Evolutionary conservation across 1,139 yeast species (phyloP).

Genomic region (Hyphopichia khmerensis): DNA sequence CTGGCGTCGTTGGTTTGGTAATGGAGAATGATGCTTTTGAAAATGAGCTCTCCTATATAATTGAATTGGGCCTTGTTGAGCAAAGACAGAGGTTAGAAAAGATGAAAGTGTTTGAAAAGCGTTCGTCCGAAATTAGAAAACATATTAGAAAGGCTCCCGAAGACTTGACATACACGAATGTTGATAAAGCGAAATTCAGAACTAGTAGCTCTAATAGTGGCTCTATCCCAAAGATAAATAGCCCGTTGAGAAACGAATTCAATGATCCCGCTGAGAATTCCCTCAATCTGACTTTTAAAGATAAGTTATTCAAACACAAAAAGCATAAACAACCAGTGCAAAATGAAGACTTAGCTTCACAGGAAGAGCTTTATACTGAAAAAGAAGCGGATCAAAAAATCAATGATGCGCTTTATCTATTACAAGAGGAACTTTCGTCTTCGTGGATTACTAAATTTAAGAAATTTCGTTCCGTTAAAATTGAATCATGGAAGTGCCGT

Average conservation of each 20-base stretch:
- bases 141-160: conserved; percentile 18
- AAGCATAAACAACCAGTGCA: neutral
- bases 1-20: conserved; percentile 33
- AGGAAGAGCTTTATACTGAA: conserved; percentile 8
- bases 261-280: neutral
- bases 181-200: neutral
- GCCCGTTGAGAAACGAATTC: conserved; percentile 10
- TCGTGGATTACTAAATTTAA: conserved; percentile 63
- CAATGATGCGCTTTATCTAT: conserved; percentile 30
- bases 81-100: conserved; percentile 35
- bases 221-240: conserved; percentile 8
- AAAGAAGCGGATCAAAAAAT: conserved; percentile 30
- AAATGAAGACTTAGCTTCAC: neutral
- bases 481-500: conserved; percentile 25
- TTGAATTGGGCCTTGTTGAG: conserved; percentile 38
- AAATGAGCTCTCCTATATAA: conserved; percentile 36
- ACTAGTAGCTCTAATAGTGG: neutral
- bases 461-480: conserved; percentile 24
- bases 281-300: neutral
- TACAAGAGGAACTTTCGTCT: conserved; percentile 51
- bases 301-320: conserved; percentile 2
- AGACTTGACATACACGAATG: conserved; percentile 8
- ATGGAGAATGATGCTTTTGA: conserved; percentile 47
- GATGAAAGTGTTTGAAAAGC: conserved; percentile 29
- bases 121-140: conserved; percentile 15